Evolutionary conservation across 2,329 filamentous ascomycete genomes (phyloP), one percentile per base, ranked within the genome.

Genomic region (Colletotrichum ledebouriae): DNA sequence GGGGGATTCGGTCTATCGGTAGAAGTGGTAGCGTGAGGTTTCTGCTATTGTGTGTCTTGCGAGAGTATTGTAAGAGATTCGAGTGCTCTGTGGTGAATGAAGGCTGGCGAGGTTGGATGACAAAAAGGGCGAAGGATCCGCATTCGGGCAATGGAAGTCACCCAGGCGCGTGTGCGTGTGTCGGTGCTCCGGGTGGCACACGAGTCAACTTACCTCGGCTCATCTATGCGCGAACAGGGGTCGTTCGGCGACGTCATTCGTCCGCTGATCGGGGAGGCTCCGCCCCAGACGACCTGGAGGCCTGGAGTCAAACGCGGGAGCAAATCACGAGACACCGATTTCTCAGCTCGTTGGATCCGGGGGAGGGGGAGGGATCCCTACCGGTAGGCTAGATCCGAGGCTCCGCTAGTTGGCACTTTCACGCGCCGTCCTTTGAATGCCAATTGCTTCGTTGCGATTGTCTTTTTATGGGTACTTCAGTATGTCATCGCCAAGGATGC

Each of bases 141-240:
- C 46, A 49, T 7, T 17, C 10, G 25, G 25, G 25, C 25, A 25
- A 25, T 5, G 25, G 25, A 25, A 25, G 25, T 49, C 52, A 55
- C 33, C 52, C 25, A 55, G 34, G 52, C 22, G 41, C 47, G 57
- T 42, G 57, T 46, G 34, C 53, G 25, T 25, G 25, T 47, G 47
- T 7, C 6, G 3, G 25, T 29, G 25, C 47, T 25, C 6, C 22
- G 1, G 20, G 17, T 6, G 34, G 41, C 33, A 41, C 59, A 55
- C 62, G 69, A 60, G 44, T 61, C 59, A 61, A 67, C 59, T 66
- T 70, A 71, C 67, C 69, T 71, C 69, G 69, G 69, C 67, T 71
- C 62, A 71, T 71, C 63, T 71, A 55, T 22, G 61, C 59, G 69
- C 69, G 67, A 69, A 50, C 52, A 63, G 59, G 59, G 58, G 41